These are phyloP conservation scores for Neurospora crassa DNA, from an alignment of 2,329 filamentous ascomycete species.

Conservation along the genomic window DNA sequence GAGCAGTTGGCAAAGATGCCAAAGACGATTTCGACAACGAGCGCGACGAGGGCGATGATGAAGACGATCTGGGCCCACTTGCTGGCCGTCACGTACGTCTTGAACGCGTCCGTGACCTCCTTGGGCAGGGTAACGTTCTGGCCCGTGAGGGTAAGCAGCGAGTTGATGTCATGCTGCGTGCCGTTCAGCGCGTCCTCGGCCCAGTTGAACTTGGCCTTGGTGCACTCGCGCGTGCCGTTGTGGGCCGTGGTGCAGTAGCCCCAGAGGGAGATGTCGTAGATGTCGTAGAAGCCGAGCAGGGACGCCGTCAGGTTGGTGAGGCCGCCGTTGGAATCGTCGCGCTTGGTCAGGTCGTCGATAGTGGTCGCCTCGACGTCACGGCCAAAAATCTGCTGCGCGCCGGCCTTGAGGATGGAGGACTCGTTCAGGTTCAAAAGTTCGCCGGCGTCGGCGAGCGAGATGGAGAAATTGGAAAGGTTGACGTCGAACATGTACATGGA, in stretches of 20 bases:
- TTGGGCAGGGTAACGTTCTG: slow-evolving; percentile 56
- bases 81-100: slow-evolving; percentile 62
- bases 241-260: slow-evolving; percentile 66
- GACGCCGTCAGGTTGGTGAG: slow-evolving; percentile 43
- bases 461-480: slow-evolving; percentile 51
- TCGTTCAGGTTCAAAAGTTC: slow-evolving; percentile 13
- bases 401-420: background rate
- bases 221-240: slow-evolving; percentile 55
- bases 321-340: slow-evolving; percentile 3
- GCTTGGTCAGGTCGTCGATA: slow-evolving; percentile 1
- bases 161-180: slow-evolving; percentile 45
- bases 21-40: slow-evolving; percentile 62
- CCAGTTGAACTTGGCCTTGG: slow-evolving; percentile 63
- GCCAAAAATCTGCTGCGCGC: background rate
- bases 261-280: slow-evolving; percentile 79
- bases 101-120: slow-evolving; percentile 56
- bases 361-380: background rate
- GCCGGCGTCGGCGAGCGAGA: slow-evolving; percentile 20
- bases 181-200: slow-evolving; percentile 62
- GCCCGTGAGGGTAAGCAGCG: slow-evolving; percentile 37
- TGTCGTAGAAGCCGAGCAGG: slow-evolving; percentile 56
- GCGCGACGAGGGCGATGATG: slow-evolving; percentile 60
- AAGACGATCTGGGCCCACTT: slow-evolving; percentile 82
- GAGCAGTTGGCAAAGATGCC: slow-evolving; percentile 79
- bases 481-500: slow-evolving; percentile 49